Percentiles rank a stretch among this genome's conserved stretches.
These are phyloP conservation scores for Amanita fuliginea DNA, from an alignment of 768 basidiomycete species.

Conservation along the genomic window DNA sequence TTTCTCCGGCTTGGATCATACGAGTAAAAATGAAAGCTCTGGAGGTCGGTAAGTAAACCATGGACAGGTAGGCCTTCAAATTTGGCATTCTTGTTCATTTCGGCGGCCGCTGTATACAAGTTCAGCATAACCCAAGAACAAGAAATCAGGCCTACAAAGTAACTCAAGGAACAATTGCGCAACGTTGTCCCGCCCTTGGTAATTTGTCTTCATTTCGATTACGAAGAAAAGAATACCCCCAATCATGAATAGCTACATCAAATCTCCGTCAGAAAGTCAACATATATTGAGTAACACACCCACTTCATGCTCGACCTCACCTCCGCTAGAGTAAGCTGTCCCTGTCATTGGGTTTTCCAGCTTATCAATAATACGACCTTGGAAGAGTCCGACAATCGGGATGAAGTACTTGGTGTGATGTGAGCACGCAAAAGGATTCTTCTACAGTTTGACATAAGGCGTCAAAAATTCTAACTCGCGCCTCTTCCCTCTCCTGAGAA, in stretches of 20 bases:
- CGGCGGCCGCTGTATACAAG: constrained; percentile 7
- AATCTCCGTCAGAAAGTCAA: not conserved
- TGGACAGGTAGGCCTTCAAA: constrained; percentile 8
- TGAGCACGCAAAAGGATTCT: not conserved
- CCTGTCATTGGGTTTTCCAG: constrained; percentile 8
- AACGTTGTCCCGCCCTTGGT: not conserved
- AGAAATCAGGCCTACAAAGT: constrained; percentile 7
- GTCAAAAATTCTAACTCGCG: constrained; percentile 7
- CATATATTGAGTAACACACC: constrained; percentile 2
- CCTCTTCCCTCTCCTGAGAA: constrained; percentile 7
- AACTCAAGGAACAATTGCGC: constrained; percentile 10
- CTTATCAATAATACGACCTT: constrained; percentile 9
- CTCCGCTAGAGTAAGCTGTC: constrained; percentile 7
- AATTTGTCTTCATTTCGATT: too few species aligned
- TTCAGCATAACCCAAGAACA: constrained; percentile 2
- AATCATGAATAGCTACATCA: too few species aligned
- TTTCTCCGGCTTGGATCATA: constrained; percentile 8
- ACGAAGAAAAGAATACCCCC: too few species aligned
- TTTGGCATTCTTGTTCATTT: constrained; percentile 4
- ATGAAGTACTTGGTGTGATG: constrained; percentile 8
- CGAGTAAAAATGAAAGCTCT: constrained; percentile 9
- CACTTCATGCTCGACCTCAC: constrained; percentile 9
- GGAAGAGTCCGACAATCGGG: constrained; percentile 10
- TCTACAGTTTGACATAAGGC: constrained; percentile 5
- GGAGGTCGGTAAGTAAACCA: constrained; percentile 10